A percentile compares a stretch with the other conserved stretches of the same genome.
These are phyloP conservation scores for Orbilia blumenaviensis DNA, from an alignment of 2,329 filamentous ascomycete species.

Conservation along the genomic window DNA sequence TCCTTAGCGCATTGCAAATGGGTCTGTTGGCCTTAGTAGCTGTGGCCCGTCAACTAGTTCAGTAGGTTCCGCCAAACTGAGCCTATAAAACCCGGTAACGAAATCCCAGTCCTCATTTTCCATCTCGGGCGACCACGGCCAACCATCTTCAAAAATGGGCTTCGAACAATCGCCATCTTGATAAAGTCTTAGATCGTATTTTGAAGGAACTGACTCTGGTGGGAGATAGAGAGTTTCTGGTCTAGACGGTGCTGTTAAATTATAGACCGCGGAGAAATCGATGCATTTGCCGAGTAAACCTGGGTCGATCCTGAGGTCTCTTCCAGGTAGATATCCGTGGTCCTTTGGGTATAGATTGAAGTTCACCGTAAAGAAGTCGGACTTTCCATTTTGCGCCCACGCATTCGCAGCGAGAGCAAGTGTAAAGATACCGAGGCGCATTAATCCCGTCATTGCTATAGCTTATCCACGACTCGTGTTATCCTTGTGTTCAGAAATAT, in stretches of 20 bases:
- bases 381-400: background rate
- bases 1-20: too few species aligned
- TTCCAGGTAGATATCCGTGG: background rate
- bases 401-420: background rate
- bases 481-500: background rate
- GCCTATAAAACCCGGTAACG: background rate
- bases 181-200: constrained; percentile 18
- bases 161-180: constrained; percentile 20
- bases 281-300: constrained; percentile 1
- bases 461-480: background rate
- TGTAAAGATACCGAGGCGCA: background rate
- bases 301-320: background rate
- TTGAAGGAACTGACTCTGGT: background rate
- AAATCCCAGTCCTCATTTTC: background rate
- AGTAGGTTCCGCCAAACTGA: background rate
- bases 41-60: background rate
- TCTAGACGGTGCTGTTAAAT: background rate
- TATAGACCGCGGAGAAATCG: background rate
- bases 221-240: constrained; percentile 17
- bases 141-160: constrained; percentile 14
- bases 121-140: constrained; percentile 12
- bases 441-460: background rate
- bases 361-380: background rate
- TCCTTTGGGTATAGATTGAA: constrained; percentile 24
- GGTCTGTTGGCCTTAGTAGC: background rate